Evolutionary conservation across 208 protist genomes (phyloP), one percentile per base, ranked within the genome.

Genomic region (Leishmania arabica): DNA sequence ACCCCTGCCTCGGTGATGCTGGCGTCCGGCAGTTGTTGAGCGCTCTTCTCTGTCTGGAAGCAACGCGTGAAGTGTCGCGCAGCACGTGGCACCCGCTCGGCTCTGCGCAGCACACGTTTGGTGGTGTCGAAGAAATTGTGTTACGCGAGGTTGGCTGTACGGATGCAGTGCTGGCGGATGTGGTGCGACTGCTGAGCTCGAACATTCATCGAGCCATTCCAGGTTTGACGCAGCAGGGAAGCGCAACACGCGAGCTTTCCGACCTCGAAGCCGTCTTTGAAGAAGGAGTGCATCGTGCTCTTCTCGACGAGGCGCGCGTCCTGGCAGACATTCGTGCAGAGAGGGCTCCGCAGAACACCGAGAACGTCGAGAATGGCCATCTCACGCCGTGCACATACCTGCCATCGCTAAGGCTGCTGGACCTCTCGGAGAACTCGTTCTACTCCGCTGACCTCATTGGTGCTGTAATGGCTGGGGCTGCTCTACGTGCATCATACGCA

Each of bases 101-200:
- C 7, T 31, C 58, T 60, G 53, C 73, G 7, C 68, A 77, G 27
- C 75, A 81, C 31, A 15, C 69, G 0, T 58, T 85, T 45, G 6
- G 0, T 11, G 19, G 8, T 3, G 27, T 88, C 42, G 79, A 75
- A 60, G 65, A 76, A 37, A 47, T 86, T 1, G 21, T n/a, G 24
- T 21, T 86, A 17, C 85, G 82, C 34, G 64, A 64, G 9, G 77
- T 86, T 37, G 78, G 82, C 62, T 89, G 85, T 34, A 65, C 72
- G 42, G 78, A 80, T 75, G 75, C 62, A 0, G 75, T 75, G 9
- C 56, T 86, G 60, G 31, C 21, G 2, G n/a, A 75, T 13, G 66
- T 84, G 58, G 37, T 78, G 19, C n/a, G 45, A 15, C 75, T 86
- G 19, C 56, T 86, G 27, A 56, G 53, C 13, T 71, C 65, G 11